Conservation (phyloP, 305 asterid genomes). For the Solanum hybrid region DNA sequence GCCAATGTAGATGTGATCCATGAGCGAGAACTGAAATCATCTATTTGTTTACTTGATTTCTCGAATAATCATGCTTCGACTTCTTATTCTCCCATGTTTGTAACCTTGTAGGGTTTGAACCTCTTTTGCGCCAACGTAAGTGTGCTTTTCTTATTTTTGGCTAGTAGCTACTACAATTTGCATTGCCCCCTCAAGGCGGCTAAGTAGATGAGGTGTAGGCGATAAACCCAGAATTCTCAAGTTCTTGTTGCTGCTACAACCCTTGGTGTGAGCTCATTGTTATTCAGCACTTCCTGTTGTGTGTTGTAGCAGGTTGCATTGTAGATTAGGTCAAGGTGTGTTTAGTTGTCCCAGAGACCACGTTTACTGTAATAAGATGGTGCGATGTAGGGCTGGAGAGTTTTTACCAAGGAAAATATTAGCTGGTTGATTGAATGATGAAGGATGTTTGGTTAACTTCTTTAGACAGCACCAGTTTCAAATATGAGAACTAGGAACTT, state of each 20-base stretch:
- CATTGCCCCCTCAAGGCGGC: not conserved
- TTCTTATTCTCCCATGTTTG: not conserved
- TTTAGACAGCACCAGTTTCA: not conserved
- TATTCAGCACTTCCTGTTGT: not conserved
- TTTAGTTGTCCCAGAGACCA: not conserved
- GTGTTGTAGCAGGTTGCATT: not conserved
- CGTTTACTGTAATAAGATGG: not conserved
- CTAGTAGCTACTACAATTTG: not conserved
- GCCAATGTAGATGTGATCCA: not conserved
- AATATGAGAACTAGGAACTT: not conserved
- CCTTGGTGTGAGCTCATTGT: not conserved
- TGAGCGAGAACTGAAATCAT: not conserved
- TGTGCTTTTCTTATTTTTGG: not conserved
- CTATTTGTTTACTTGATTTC: not conserved
- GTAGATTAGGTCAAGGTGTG: not conserved
- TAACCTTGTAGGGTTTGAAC: not conserved
- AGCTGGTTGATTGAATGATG: not conserved
- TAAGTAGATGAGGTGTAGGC: not conserved
- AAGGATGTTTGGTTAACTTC: not conserved
- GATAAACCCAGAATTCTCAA: not conserved
- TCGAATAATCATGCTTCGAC: not conserved
- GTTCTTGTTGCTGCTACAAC: not conserved
- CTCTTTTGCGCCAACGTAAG: not conserved
- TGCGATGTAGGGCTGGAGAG: not conserved
- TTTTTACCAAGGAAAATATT: not conserved